These are phyloP conservation scores for Phallus indusiatus DNA, from an alignment of 768 basidiomycete genomes.

Conservation along the genomic window DNA sequence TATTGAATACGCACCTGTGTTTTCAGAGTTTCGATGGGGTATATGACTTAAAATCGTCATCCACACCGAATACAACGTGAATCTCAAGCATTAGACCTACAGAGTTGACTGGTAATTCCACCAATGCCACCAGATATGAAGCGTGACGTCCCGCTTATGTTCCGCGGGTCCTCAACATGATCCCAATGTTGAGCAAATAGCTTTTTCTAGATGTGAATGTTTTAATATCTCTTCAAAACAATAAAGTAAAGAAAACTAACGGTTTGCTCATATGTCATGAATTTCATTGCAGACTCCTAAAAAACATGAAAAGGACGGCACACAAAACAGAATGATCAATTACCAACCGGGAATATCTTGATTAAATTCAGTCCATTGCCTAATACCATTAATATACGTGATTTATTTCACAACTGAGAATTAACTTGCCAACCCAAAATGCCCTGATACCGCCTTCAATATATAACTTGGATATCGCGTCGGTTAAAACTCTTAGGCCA, in stretches of 20 bases:
- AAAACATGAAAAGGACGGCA: background rate
- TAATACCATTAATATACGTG: background rate
- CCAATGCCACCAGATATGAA: conserved; percentile 95
- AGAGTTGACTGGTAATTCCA: conserved; percentile 87
- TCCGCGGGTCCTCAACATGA: conserved; percentile 75
- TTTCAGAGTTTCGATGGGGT: conserved; percentile 93
- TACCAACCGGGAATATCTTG: conserved; percentile 76
- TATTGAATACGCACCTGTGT: conserved; percentile 28
- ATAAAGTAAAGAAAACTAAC: conserved; percentile 34
- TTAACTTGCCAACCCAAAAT: conserved; percentile 96
- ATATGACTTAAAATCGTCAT: conserved; percentile 58
- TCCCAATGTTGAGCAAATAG: conserved; percentile 90
- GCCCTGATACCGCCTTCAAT: conserved; percentile 79
- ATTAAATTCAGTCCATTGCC: conserved; percentile 63
- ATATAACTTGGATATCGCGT: conserved; percentile 76
- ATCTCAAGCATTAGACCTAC: conserved; percentile 33
- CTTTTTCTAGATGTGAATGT: conserved; percentile 58
- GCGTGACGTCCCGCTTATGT: conserved; percentile 85
- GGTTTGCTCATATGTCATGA: conserved; percentile 89
- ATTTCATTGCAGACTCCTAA: conserved; percentile 93
- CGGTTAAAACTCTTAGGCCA: conserved; percentile 54
- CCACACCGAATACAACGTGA: background rate
- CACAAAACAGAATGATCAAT: background rate
- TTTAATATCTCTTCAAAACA: conserved; percentile 6
- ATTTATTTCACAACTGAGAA: background rate